phyloP scores from a whole-genome alignment of 1,284 basidiomycete genomes.

The Fistulinella cinereoalba region DNA sequence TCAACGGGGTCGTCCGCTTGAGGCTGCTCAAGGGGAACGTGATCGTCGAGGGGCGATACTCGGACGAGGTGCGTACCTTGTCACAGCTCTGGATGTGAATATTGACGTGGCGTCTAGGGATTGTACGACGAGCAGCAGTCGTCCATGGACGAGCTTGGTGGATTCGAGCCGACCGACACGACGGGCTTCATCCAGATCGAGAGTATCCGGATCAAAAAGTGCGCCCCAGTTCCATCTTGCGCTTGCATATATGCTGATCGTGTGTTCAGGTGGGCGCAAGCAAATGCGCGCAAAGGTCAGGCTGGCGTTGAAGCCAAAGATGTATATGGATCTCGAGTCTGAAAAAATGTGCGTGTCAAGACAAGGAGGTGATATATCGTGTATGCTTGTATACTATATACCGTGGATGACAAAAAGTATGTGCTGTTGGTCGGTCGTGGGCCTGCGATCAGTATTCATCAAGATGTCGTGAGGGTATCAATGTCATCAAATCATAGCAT shows the following conservation, averaged over 20 bases:
- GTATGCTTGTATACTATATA: slow-evolving; percentile 7
- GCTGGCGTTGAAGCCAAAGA: slow-evolving; percentile 66
- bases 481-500: background rate
- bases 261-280: slow-evolving; percentile 70
- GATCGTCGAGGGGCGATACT: slow-evolving; percentile 88
- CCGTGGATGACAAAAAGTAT: background rate
- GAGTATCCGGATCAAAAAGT: slow-evolving; percentile 95
- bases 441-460: too few species aligned
- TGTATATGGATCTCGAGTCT: slow-evolving; percentile 26
- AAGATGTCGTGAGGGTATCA: slow-evolving; percentile 4
- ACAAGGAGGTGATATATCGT: background rate
- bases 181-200: slow-evolving; percentile 94
- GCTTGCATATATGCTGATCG: background rate
- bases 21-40: slow-evolving; percentile 98
- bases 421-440: background rate
- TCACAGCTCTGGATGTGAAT: too few species aligned
- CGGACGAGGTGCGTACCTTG: slow-evolving; percentile 63
- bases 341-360: slow-evolving; percentile 2
- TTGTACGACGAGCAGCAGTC: slow-evolving; percentile 95
- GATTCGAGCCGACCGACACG: slow-evolving; percentile 92
- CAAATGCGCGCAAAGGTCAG: slow-evolving; percentile 80
- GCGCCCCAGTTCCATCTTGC: slow-evolving; percentile 30
- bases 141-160: slow-evolving; percentile 99
- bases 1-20: slow-evolving; percentile 90
- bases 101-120: slow-evolving; percentile 48